Evolutionary conservation across 345 rosid genomes (phyloP).

Genomic region (Pistacia atlantica): DNA sequence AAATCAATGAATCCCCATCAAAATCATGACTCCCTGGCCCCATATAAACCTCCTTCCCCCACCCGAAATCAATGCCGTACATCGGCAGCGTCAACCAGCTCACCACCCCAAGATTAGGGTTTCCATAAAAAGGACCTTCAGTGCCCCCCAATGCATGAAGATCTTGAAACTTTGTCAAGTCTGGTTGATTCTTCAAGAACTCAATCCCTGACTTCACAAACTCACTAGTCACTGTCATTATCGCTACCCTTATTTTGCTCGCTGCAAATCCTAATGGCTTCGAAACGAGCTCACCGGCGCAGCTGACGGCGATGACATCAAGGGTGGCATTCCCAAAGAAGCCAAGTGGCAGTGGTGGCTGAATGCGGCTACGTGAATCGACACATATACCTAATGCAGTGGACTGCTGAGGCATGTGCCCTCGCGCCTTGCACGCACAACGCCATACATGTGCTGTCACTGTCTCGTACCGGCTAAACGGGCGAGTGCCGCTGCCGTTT

Average conservation of each 20-base stretch:
- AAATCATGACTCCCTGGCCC: conserved; percentile 56
- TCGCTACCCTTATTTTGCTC: conserved; percentile 42
- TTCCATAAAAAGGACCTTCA: conserved; percentile 58
- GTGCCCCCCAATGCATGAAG: conserved; percentile 44
- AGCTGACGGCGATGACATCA: conserved; percentile 42
- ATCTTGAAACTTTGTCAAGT: conserved; percentile 53
- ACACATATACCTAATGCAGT: conserved; percentile 49
- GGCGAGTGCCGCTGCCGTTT: conserved; percentile 15
- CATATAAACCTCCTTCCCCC: conserved; percentile 59
- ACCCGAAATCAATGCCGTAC: conserved; percentile 58
- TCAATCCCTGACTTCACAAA: conserved; percentile 41
- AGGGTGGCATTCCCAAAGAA: conserved; percentile 49
- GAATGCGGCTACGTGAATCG: conserved; percentile 46
- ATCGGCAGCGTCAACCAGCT: conserved; percentile 68
- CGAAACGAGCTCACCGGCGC: conserved; percentile 39
- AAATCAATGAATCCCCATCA: conserved; percentile 50
- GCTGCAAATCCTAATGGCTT: conserved; percentile 47
- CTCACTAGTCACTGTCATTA: conserved; percentile 41
- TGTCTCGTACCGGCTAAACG: conserved; percentile 48
- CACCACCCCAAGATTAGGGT: conserved; percentile 62
- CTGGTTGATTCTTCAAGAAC: conserved; percentile 43
- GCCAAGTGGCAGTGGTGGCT: conserved; percentile 39
- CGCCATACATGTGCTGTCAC: conserved; percentile 42
- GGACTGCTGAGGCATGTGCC: conserved; percentile 42
- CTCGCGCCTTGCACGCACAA: conserved; percentile 40